These are phyloP conservation scores for Gliomastix tumulicola DNA, from an alignment of 2,329 filamentous ascomycete species.

Conservation along the genomic window DNA sequence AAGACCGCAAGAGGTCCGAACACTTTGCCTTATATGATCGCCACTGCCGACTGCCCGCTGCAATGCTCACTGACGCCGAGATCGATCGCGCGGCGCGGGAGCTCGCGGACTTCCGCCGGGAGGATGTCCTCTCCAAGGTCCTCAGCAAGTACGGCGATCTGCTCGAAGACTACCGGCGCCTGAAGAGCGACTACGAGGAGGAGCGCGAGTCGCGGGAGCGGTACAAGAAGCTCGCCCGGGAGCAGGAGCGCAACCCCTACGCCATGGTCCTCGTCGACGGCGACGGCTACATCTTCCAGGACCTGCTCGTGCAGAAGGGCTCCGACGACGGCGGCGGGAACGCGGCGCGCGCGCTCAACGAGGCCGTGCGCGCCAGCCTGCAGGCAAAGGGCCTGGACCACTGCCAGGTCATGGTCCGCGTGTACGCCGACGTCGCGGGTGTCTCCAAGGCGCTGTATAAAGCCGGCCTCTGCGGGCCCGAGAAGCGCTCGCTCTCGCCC, in stretches of 20 bases:
- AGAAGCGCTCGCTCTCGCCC: slow-evolving; percentile 47
- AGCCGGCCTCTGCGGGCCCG: slow-evolving; percentile 39
- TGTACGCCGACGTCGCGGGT: slow-evolving; percentile 48
- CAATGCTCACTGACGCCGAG: slow-evolving; percentile 17
- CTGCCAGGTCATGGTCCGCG: slow-evolving; percentile 46
- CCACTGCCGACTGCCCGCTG: too few relatives aligned
- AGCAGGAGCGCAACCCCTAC: slow-evolving; percentile 47
- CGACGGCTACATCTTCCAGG: slow-evolving; percentile 49
- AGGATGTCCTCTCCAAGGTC: slow-evolving; percentile 17
- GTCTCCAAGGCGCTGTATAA: slow-evolving; percentile 39
- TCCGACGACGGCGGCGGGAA: slow-evolving; percentile 43
- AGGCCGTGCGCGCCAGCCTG: slow-evolving; percentile 39
- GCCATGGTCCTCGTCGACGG: slow-evolving; percentile 56
- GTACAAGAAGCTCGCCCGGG: slow-evolving; percentile 45
- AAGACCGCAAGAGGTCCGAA: too few relatives aligned
- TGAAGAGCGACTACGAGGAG: slow-evolving; percentile 52
- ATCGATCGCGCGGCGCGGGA: slow-evolving; percentile 15
- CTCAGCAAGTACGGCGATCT: slow-evolving; percentile 25
- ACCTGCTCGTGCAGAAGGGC: slow-evolving; percentile 36
- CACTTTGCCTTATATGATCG: too few relatives aligned
- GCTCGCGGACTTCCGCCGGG: slow-evolving; percentile 20
- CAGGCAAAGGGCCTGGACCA: slow-evolving; percentile 38
- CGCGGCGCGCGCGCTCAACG: slow-evolving; percentile 46
- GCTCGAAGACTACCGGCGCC: slow-evolving; percentile 43
- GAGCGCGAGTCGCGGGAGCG: slow-evolving; percentile 44